Conservation (phyloP, 495 filamentous ascomycete species). For the Saxophila tyrrhenica region DNA sequence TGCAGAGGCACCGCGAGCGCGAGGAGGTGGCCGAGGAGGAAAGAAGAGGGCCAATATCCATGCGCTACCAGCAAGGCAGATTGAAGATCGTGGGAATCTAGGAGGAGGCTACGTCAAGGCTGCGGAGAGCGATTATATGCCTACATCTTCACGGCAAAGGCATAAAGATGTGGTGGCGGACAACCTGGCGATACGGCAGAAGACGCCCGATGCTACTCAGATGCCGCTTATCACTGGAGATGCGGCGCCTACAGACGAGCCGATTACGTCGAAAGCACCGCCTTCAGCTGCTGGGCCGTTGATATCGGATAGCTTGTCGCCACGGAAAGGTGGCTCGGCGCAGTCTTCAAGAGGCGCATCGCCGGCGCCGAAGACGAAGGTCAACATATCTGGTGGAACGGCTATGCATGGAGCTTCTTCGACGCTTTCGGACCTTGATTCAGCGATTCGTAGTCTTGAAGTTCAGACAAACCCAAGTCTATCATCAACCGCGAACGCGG, state of each 20-base stretch:
- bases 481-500: conserved; percentile 22
- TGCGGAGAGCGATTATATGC: conserved; percentile 53
- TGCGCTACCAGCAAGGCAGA: conserved; percentile 44
- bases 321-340: conserved; percentile 22
- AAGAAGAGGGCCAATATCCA: conserved; percentile 34
- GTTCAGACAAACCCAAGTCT: conserved; percentile 75
- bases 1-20: background rate
- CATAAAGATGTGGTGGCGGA: conserved; percentile 18
- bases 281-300: conserved; percentile 64
- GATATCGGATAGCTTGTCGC: conserved; percentile 50
- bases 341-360: conserved; percentile 37
- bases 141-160: conserved; percentile 18
- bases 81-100: conserved; percentile 48
- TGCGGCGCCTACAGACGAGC: conserved; percentile 25
- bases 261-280: conserved; percentile 40
- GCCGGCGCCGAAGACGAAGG: conserved; percentile 42
- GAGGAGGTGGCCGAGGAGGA: conserved; percentile 5
- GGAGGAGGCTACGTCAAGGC: conserved; percentile 51
- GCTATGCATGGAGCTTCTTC: conserved; percentile 68
- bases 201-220: conserved; percentile 30
- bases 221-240: conserved; percentile 24
- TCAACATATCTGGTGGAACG: conserved; percentile 57
- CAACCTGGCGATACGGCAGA: conserved; percentile 30
- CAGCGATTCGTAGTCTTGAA: conserved; percentile 83
- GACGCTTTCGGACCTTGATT: conserved; percentile 71